Conservation (phyloP, 805 yeast species). For the Zygosaccharomyces bailii region DNA sequence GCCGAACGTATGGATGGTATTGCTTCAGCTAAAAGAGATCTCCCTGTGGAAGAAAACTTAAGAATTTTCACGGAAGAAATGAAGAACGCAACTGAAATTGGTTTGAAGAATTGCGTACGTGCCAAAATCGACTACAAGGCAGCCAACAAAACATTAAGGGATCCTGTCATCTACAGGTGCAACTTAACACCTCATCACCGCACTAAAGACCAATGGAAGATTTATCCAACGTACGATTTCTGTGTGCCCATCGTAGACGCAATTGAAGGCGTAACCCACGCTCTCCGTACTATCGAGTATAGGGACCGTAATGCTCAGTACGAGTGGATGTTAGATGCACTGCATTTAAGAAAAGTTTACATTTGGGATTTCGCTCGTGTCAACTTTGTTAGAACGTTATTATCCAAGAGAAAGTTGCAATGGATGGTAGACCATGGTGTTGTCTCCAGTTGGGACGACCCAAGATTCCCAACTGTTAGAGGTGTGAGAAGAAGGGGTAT, state of each 20-base stretch:
- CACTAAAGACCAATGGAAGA: conserved; percentile 89
- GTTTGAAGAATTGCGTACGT: conserved; percentile 87
- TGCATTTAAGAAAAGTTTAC: conserved; percentile 84
- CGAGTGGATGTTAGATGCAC: conserved; percentile 87
- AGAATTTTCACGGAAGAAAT: conserved; percentile 82
- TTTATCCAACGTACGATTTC: conserved; percentile 98
- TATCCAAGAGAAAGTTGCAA: conserved; percentile 96
- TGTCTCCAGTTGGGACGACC: conserved; percentile 97
- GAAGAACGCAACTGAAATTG: conserved; percentile 91
- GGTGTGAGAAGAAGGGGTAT: conserved; percentile 99
- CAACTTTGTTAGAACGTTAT: conserved; percentile 90
- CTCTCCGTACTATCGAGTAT: conserved; percentile 96
- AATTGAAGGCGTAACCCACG: conserved; percentile 95
- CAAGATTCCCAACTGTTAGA: conserved; percentile 98
- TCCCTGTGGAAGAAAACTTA: conserved; percentile 89
- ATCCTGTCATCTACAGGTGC: conserved; percentile 97
- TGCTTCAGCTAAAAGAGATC: conserved; percentile 86
- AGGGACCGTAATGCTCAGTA: conserved; percentile 98
- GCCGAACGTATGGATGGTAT: conserved; percentile 98
- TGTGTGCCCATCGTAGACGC: conserved; percentile 97
- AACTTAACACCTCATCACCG: conserved; percentile 97
- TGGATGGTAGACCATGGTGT: conserved; percentile 95
- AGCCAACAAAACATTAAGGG: conserved; percentile 91
- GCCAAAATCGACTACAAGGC: conserved; percentile 94
- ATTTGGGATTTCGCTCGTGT: conserved; percentile 98